phyloP scores from a whole-genome alignment of 176 grass and related monocot species.

The Lolium rigidum region DNA sequence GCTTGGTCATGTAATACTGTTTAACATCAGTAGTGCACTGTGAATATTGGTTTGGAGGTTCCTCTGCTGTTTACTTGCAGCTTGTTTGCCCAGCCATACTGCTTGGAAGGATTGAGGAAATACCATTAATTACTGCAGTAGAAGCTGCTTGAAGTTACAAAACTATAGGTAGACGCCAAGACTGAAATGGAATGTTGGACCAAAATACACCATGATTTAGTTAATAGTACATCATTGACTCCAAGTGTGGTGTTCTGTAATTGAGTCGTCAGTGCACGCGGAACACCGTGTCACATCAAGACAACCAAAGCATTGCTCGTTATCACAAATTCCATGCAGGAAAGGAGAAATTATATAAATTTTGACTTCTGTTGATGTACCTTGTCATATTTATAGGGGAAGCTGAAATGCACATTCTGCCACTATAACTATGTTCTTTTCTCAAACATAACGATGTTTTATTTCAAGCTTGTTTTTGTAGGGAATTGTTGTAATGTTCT shows the following conservation, averaged over 20 bases:
- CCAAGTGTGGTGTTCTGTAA: background rate
- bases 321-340: background rate
- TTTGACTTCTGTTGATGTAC: background rate
- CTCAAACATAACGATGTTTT: background rate
- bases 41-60: background rate
- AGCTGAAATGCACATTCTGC: constrained; percentile 11
- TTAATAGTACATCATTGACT: too few species aligned
- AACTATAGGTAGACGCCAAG: background rate
- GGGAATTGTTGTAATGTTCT: constrained; percentile 24
- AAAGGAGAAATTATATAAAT: background rate
- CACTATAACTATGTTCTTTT: background rate
- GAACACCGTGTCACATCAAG: constrained; percentile 18
- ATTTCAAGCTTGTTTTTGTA: background rate
- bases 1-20: background rate
- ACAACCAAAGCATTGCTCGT: background rate
- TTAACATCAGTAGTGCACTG: background rate
- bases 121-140: background rate
- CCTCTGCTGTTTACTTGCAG: background rate
- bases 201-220: background rate
- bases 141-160: background rate
- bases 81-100: background rate
- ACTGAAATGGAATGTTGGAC: background rate
- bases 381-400: background rate
- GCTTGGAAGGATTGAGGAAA: background rate
- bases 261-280: background rate